Conservation (phyloP, 306 rosid species). For the Astragalus membranaceus region DNA sequence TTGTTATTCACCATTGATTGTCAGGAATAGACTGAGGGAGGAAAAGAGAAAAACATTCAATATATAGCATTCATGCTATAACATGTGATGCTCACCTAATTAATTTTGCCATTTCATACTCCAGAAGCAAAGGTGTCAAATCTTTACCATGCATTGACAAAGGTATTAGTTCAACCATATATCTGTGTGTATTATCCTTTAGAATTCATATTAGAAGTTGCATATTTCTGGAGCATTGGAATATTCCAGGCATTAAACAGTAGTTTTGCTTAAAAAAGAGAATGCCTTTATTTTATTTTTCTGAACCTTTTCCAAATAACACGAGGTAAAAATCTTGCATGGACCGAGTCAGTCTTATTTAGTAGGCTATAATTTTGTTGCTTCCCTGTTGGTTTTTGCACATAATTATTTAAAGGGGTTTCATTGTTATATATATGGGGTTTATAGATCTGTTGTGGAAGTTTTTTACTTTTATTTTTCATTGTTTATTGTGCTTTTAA, state of each 20-base stretch:
- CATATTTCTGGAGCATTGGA: background rate
- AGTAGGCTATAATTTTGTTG: background rate
- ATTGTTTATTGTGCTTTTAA: background rate
- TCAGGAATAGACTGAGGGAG: too few species aligned
- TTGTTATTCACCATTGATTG: too few species aligned
- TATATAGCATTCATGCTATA: too few species aligned
- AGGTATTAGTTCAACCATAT: slow-evolving; percentile 45
- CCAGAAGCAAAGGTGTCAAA: slow-evolving; percentile 66
- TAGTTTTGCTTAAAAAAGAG: background rate
- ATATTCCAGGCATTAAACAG: background rate
- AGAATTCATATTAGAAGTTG: background rate
- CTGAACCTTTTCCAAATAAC: background rate
- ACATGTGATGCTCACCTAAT: too few species aligned
- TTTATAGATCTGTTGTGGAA: background rate
- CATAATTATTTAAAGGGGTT: too few species aligned
- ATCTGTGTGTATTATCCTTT: background rate
- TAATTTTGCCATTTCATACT: too few species aligned
- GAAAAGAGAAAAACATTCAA: too few species aligned
- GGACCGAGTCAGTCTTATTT: background rate
- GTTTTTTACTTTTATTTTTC: background rate
- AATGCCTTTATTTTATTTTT: background rate
- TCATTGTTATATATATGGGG: background rate
- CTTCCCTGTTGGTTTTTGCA: background rate
- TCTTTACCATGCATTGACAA: slow-evolving; percentile 51
- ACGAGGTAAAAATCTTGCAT: background rate